Base-by-base conservation (phyloP, 257 asterid genomes). In the Scutellaria minor region DNA sequence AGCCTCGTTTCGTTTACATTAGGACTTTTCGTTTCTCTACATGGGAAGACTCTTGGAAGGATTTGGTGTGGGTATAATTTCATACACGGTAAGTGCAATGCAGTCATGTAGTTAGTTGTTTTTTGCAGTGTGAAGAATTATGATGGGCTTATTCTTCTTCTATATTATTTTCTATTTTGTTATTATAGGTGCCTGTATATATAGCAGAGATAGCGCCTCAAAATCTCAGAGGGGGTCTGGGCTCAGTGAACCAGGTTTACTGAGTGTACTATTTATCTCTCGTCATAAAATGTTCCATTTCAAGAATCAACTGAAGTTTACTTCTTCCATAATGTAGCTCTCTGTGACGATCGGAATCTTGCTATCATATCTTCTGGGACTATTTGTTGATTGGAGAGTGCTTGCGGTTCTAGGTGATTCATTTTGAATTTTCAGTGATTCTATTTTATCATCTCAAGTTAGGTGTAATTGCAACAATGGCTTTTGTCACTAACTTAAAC, bases 11-110 rank as follows among this genome's bases (percentile, higher is more conserved):
- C 44, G n/a, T 66, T 53, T 46, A 46, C 9, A 53, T 57, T 72
- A 90, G 97, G 97, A 93, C 71, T 69, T 51, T 24, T 93, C 98
- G 5, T 90, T 95, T 85, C 86, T 95, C 63, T 90, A 92, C 92
- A 87, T 95, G 96, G 99, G 99, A 80, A 86, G 99, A 77, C 82
- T 95, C 84, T 70, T 92, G 85, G 97, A 90, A 83, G 99, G 99
- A 55, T 95, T 91, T 68, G 99, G 99, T 53, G 97, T 95, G 6
- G 98, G 99, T 57, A 88, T 92, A 61, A 90, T 95, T 75, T 95
- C 99, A 56, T 95, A 95, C 75, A 78, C 85, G 82, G 99, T 92
- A 85, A 73, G 58, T 53, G 59, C 64, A 31, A 10, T 48, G 69
- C 68, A 47, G 31, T 35, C 61, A 18, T 71, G 4, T 15, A 11